Evolutionary conservation across 208 protist genomes (phyloP), one percentile per base, ranked within the genome.

Genomic region (Trypanosoma avium): DNA sequence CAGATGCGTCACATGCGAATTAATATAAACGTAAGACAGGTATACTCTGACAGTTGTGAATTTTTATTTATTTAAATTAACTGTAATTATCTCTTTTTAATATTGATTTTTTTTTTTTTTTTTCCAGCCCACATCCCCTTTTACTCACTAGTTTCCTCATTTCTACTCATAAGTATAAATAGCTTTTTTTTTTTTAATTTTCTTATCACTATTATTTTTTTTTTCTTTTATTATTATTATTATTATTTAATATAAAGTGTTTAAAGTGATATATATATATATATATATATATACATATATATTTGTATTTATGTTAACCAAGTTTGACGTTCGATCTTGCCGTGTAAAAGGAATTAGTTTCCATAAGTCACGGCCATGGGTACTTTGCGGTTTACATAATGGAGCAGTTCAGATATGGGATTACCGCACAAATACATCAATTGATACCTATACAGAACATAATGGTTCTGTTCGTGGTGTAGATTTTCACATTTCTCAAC

Each of bases 401-500:
- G 99, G 99, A 53, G 79, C 91, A 8, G 99, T 99, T 27, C 97
- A 99, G 77, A 92, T 99, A 17, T 99, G 97, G 95, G 98, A 99
- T 77, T 99, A 99, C 75, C 84, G 97, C 38, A 98, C 99, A 84
- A 95, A 96, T 49, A 98, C 94, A 7, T 84, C 97, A 10, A 76
- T 99, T 15, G 98, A 99, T 57, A 86, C 87, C 3, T 99, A 97
- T 78, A 93, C 96, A 6, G 98, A 99, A 81, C 98, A 99, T 68
- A 94, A 75, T n/a, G 89, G 90, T 29, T 77, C 85, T 26, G 90
- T 99, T 4, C 92, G 99, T 33, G 92, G 97, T 40, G 91, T 99
- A 17, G 88, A 99, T 75, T 99, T 99, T 72, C 99, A 99, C 83
- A 32, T 64, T 10, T 89, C 79, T 0, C 98, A 99, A 82, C 98